A percentile compares a stretch with the other conserved stretches of the same genome.
phyloP scores from a whole-genome alignment of 805 yeast genomes.

The Maudiozyma pseudohumilis region DNA sequence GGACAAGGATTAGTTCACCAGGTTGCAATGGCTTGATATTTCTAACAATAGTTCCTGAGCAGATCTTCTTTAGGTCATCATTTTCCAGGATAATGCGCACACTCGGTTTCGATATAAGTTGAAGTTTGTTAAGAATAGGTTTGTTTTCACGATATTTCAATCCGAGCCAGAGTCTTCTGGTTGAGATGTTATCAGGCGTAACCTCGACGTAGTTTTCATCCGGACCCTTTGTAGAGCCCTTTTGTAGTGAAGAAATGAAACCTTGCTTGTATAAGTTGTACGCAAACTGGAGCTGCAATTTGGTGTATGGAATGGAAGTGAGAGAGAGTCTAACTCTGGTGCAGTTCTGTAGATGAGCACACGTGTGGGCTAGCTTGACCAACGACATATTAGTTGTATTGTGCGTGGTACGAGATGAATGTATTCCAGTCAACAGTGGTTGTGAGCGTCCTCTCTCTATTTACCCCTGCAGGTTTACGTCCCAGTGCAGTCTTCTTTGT shows the following conservation, averaged over 20 bases:
- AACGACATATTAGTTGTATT: conserved; percentile 53
- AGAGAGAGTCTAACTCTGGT: conserved; percentile 60
- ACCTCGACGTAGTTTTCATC: conserved; percentile 64
- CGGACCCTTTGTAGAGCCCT: conserved; percentile 81
- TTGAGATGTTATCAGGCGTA: conserved; percentile 77
- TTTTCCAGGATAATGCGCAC: conserved; percentile 55
- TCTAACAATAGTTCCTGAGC: conserved; percentile 68
- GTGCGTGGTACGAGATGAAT: no score
- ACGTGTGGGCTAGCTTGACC: conserved; percentile 71
- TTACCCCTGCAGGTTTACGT: no score
- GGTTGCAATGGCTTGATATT: conserved; percentile 74
- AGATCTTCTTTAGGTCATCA: conserved; percentile 59
- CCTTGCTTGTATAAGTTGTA: conserved; percentile 86
- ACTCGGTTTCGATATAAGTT: conserved; percentile 76
- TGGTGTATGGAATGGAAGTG: conserved; percentile 76
- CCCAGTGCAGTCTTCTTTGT: no score
- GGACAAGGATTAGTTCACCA: conserved; percentile 76
- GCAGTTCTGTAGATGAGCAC: conserved; percentile 86
- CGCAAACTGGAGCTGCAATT: conserved; percentile 74
- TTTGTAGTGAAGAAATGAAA: conserved; percentile 69
- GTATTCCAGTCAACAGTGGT: no score
- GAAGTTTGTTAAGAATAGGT: conserved; percentile 65
- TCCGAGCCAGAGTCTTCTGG: conserved; percentile 86
- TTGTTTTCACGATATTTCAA: conserved; percentile 74
- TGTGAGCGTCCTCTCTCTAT: no score